Conservation (phyloP, 2,329 filamentous ascomycete species). For the Microdochium trichocladiopsis region DNA sequence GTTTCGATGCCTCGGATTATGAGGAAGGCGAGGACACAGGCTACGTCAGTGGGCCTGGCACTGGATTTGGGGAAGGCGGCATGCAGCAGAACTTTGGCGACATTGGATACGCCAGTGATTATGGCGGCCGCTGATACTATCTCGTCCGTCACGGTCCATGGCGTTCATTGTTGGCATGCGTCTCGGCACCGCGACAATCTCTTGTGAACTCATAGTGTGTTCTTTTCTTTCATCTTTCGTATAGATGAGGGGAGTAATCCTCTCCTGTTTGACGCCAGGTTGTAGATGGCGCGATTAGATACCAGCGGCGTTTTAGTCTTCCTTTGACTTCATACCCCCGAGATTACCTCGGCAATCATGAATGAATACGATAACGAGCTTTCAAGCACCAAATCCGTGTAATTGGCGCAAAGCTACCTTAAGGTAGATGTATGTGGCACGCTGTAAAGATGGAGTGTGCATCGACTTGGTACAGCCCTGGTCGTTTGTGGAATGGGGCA, state of each 20-base stretch:
- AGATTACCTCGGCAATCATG: background rate
- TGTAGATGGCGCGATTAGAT: background rate
- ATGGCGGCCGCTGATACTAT: conserved; percentile 30
- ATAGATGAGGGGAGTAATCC: background rate
- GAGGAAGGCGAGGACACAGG: conserved; percentile 67
- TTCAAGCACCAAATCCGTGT: background rate
- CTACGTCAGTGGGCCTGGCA: conserved; percentile 57
- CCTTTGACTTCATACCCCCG: background rate
- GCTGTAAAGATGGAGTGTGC: too few species aligned
- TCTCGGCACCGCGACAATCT: too few species aligned
- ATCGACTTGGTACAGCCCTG: too few species aligned
- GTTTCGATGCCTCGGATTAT: conserved; percentile 75
- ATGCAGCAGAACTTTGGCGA: conserved; percentile 49
- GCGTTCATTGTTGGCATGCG: background rate
- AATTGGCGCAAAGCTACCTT: too few species aligned
- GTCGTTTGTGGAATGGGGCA: too few species aligned
- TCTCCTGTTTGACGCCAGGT: background rate
- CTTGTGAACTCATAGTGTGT: too few species aligned
- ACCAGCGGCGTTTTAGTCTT: background rate
- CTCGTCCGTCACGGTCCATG: background rate
- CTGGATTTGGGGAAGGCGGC: conserved; percentile 49
- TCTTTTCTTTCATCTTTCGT: background rate
- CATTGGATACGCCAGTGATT: conserved; percentile 46
- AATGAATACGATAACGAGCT: background rate
- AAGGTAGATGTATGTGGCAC: too few species aligned